These are phyloP conservation scores for Cyberlindnera petersonii DNA, from an alignment of 805 yeast genomes.

Conservation along the genomic window DNA sequence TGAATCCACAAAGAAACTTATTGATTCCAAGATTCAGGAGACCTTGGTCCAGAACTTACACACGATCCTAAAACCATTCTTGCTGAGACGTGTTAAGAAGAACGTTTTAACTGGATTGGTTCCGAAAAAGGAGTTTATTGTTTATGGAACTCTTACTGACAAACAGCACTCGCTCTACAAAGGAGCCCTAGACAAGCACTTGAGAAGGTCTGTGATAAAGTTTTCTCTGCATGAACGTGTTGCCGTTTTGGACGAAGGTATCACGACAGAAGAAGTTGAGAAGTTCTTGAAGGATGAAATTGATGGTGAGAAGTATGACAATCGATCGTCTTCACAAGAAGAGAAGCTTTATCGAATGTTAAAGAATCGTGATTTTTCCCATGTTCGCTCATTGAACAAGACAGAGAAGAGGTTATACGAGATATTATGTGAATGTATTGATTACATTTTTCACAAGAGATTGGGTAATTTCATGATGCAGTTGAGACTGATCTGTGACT, in stretches of 20 bases:
- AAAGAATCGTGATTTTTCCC: constrained; percentile 8
- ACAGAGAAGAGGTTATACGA: constrained; percentile 14
- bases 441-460: constrained; percentile 45
- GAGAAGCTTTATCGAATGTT: constrained; percentile 15
- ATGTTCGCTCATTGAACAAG: background rate
- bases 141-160: constrained; percentile 64
- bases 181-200: constrained; percentile 40
- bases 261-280: constrained; percentile 33
- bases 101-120: constrained; percentile 72
- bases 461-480: constrained; percentile 78
- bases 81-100: constrained; percentile 75
- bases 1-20: constrained; percentile 43
- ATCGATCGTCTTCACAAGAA: constrained; percentile 14
- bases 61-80: constrained; percentile 82
- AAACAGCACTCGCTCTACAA: constrained; percentile 63
- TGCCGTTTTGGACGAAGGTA: constrained; percentile 33
- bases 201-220: constrained; percentile 43
- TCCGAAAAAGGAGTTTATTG: constrained; percentile 82
- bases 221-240: constrained; percentile 51
- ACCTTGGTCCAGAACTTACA: constrained; percentile 74
- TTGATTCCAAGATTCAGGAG: constrained; percentile 55
- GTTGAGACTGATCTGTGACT: constrained; percentile 75
- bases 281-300: constrained; percentile 39
- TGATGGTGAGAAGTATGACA: constrained; percentile 28
- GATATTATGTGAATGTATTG: constrained; percentile 26